phyloP scores from a whole-genome alignment of 495 filamentous ascomycete species.

The Tuber melanosporum region DNA sequence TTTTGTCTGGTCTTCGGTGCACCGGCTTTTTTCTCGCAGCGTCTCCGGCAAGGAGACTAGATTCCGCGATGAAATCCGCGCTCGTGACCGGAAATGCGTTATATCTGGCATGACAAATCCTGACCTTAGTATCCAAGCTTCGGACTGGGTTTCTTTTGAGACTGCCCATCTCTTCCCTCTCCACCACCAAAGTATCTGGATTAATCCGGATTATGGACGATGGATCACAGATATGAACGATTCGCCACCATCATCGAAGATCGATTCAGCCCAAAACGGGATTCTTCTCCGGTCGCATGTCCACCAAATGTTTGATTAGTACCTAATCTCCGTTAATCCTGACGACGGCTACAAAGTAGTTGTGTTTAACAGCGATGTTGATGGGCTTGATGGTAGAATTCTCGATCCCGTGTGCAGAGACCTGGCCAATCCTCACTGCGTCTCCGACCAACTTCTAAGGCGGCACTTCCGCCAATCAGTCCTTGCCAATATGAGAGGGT shows the following conservation, averaged over 20 bases:
- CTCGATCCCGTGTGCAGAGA: too few relatives aligned
- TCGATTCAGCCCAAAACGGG: conserved; percentile 24
- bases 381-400: too few relatives aligned
- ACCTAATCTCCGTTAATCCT: too few relatives aligned
- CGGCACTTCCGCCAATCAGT: too few relatives aligned
- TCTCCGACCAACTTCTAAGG: too few relatives aligned
- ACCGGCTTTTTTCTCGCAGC: conserved; percentile 26
- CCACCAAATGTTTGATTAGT: too few relatives aligned
- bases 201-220: conserved; percentile 11
- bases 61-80: conserved; percentile 29
- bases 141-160: conserved; percentile 21
- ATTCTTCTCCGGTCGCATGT: too few relatives aligned
- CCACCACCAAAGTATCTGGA: conserved; percentile 22
- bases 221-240: conserved; percentile 35
- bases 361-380: too few relatives aligned
- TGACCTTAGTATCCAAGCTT: conserved; percentile 8
- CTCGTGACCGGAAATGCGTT: conserved; percentile 30
- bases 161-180: conserved; percentile 31
- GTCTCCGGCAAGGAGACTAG: conserved; percentile 25
- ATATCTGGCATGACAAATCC: conserved; percentile 21
- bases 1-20: conserved; percentile 15
- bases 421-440: too few relatives aligned
- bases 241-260: conserved; percentile 21
- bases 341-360: too few relatives aligned
- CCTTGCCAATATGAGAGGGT: too few relatives aligned